Conservation (phyloP, 2,329 filamentous ascomycete genomes). For the Aspergillus sp. region DNA sequence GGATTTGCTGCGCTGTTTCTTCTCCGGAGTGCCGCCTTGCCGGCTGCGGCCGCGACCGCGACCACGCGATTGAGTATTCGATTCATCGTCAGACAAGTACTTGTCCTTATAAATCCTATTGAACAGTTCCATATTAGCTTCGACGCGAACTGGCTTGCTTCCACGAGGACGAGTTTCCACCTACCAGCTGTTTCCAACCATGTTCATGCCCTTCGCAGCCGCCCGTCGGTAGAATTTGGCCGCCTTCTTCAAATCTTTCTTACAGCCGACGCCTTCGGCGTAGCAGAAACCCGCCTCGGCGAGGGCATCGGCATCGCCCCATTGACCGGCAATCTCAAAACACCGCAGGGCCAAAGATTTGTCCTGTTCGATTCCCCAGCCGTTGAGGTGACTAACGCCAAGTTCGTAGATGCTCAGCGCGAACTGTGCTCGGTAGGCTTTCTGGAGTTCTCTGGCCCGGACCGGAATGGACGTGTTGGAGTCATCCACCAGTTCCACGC, state of each 20-base stretch:
- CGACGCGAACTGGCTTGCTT: background rate
- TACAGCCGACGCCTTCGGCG: conserved; percentile 86
- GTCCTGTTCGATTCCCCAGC: conserved; percentile 95
- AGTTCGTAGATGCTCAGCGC: conserved; percentile 94
- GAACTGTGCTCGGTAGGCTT: conserved; percentile 87
- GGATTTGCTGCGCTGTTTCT: conserved; percentile 73
- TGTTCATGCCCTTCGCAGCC: conserved; percentile 90
- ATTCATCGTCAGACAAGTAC: conserved; percentile 69
- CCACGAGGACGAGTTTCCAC: conserved; percentile 36
- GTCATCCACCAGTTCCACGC: conserved; percentile 79
- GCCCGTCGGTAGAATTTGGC: conserved; percentile 88
- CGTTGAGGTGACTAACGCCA: conserved; percentile 95
- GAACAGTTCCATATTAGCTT: conserved; percentile 11
- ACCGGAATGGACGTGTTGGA: conserved; percentile 52
- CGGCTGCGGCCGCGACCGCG: conserved; percentile 24
- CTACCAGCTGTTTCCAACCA: conserved; percentile 98
- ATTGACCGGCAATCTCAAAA: conserved; percentile 93
- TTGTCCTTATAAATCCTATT: conserved; percentile 94
- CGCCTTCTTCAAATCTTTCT: conserved; percentile 93
- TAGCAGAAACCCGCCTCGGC: conserved; percentile 97
- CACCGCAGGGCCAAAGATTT: conserved; percentile 83
- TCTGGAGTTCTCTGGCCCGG: conserved; percentile 64
- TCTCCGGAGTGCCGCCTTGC: conserved; percentile 51
- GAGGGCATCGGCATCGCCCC: conserved; percentile 93
- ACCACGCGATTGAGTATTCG: conserved; percentile 33